These are phyloP conservation scores for Aspergillus proliferans DNA, from an alignment of 2,329 filamentous ascomycete genomes.

Conservation along the genomic window DNA sequence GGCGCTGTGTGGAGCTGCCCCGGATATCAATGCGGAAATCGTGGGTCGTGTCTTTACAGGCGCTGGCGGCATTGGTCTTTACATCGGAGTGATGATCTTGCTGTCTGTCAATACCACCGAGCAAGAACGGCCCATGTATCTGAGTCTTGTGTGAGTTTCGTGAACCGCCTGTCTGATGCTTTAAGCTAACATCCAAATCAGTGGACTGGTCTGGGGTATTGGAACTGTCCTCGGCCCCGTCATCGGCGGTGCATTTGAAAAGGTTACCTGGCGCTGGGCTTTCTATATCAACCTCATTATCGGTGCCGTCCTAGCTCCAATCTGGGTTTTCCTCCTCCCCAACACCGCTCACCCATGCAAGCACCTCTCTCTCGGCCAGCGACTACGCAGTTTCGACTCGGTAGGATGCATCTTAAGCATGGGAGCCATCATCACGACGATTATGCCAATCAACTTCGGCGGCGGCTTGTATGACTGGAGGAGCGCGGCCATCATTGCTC, in stretches of 20 bases:
- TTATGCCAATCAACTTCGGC: conserved; percentile 49
- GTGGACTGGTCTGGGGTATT: conserved; percentile 29
- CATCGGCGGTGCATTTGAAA: conserved; percentile 12
- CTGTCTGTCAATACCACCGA: conserved; percentile 17
- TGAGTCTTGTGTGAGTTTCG: neutral
- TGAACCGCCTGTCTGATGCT: conserved; percentile 19
- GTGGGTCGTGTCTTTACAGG: conserved; percentile 28
- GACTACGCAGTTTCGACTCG: conserved; percentile 38
- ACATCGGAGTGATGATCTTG: conserved; percentile 23
- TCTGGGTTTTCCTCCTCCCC: conserved; percentile 42
- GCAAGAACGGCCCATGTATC: conserved; percentile 14
- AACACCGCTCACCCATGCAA: conserved; percentile 13
- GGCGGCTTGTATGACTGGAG: conserved; percentile 47
- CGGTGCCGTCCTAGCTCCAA: conserved; percentile 39
- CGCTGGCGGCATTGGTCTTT: conserved; percentile 25
- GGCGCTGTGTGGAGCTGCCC: conserved; percentile 39
- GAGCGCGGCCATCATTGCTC: conserved; percentile 18
- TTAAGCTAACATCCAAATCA: conserved; percentile 14
- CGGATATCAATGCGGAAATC: conserved; percentile 44
- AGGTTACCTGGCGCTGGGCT: conserved; percentile 30
- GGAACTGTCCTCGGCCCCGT: conserved; percentile 33
- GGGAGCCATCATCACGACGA: conserved; percentile 36
- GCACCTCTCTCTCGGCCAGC: conserved; percentile 11
- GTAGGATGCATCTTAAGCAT: conserved; percentile 42
- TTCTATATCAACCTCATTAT: conserved; percentile 54